Evolutionary conservation across 2,329 filamentous ascomycete species (phyloP).

Genomic region (Paraphaeosphaeria minitans): DNA sequence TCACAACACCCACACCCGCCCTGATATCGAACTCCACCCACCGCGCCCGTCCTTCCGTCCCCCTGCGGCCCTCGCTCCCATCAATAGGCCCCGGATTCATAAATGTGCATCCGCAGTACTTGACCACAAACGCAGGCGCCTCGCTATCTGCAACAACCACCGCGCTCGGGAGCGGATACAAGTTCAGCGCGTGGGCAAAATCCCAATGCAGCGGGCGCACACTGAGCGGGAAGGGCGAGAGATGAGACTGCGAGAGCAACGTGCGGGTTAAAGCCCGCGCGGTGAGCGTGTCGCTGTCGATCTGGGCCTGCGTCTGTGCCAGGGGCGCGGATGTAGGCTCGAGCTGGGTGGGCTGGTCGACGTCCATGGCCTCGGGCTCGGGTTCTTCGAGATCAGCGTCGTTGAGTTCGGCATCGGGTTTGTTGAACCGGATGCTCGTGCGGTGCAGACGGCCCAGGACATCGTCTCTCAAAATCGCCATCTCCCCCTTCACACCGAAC

Average conservation of each 20-base stretch:
- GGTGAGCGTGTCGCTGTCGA: constrained; percentile 49
- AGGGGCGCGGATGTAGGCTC: constrained; percentile 13
- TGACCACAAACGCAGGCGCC: constrained; percentile 80
- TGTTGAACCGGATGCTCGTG: constrained; percentile 72
- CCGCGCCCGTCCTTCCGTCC: constrained; percentile 67
- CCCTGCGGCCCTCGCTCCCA: constrained; percentile 61
- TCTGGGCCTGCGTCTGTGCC: constrained; percentile 23
- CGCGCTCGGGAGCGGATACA: constrained; percentile 88
- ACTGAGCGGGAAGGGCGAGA: constrained; percentile 83
- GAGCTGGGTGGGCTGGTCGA: constrained; percentile 42
- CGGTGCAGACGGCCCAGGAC: constrained; percentile 79
- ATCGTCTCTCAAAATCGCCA: constrained; percentile 87
- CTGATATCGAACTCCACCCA: constrained; percentile 81
- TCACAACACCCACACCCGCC: constrained; percentile 32
- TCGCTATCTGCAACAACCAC: constrained; percentile 83
- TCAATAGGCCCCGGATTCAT: constrained; percentile 88
- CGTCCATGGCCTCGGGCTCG: constrained; percentile 49
- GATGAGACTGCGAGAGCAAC: constrained; percentile 84
- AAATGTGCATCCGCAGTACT: constrained; percentile 93
- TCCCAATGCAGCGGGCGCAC: constrained; percentile 90
- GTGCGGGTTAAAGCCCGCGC: constrained; percentile 87
- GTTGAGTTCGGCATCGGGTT: constrained; percentile 47
- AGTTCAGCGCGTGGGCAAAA: constrained; percentile 72
- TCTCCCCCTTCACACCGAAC: constrained; percentile 86
- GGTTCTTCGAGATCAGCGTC: constrained; percentile 19